phyloP scores from a whole-genome alignment of 2,329 filamentous ascomycete genomes.

The Ceratocystis lukuohia region DNA sequence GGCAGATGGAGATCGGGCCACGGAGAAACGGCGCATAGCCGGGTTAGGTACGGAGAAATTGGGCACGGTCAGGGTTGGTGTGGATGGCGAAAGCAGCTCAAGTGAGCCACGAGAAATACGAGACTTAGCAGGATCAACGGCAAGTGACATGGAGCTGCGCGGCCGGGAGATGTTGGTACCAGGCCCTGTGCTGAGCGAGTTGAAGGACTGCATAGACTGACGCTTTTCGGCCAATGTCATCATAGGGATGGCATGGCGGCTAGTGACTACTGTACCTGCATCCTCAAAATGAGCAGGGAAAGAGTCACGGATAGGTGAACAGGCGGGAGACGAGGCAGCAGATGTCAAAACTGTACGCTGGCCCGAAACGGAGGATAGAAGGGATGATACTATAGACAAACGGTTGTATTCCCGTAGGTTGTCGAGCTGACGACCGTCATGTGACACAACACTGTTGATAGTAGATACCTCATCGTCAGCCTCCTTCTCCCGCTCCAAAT shows the following conservation, averaged over 20 bases:
- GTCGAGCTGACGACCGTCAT: slow-evolving; percentile 46
- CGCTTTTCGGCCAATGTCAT: slow-evolving; percentile 34
- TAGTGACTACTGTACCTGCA: slow-evolving; percentile 27
- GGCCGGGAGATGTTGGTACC: slow-evolving; percentile 29
- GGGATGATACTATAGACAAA: slow-evolving; percentile 45
- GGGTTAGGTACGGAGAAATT: slow-evolving; percentile 19
- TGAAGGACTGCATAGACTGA: slow-evolving; percentile 37
- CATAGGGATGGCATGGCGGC: slow-evolving; percentile 31
- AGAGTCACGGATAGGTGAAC: slow-evolving; percentile 41
- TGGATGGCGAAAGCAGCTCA: not conserved
- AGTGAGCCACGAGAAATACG: slow-evolving; percentile 9
- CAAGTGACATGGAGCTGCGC: slow-evolving; percentile 34
- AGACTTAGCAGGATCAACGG: slow-evolving; percentile 24
- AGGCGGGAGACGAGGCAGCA: slow-evolving; percentile 42
- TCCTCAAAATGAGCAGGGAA: slow-evolving; percentile 30
- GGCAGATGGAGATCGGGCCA: slow-evolving; percentile 12
- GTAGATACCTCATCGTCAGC: slow-evolving; percentile 40
- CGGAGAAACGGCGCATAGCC: slow-evolving; percentile 13
- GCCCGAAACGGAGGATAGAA: slow-evolving; percentile 35
- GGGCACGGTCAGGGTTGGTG: slow-evolving; percentile 1
- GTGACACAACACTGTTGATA: slow-evolving; percentile 43
- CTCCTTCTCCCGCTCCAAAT: slow-evolving; percentile 20
- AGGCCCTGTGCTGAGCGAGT: slow-evolving; percentile 19
- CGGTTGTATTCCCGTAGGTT: slow-evolving; percentile 44
- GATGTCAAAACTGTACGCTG: slow-evolving; percentile 49